Base-by-base conservation (phyloP, 2,329 filamentous ascomycete genomes). In the Tolypocladium cylindrosporum region DNA sequence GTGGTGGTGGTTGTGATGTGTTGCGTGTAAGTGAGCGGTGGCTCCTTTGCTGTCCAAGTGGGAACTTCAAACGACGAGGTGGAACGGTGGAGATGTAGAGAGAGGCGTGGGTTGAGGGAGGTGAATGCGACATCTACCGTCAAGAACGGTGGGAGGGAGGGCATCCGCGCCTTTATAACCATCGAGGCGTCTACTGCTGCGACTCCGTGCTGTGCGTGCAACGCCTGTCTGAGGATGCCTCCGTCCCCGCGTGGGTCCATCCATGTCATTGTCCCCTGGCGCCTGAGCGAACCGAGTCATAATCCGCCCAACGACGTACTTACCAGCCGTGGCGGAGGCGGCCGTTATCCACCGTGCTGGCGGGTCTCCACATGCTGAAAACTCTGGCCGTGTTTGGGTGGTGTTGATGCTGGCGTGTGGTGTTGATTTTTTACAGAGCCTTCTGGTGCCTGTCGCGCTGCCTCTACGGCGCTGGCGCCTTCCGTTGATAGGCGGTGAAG, bases 61-160 rank as follows among this genome's bases (percentile, higher is more conserved):
- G 55, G 53, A 42, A 31, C 45, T 48, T 48, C 45, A 31, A 8
- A 50, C 11, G 39, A 24, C 40, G 42, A 51, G 21, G 43, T 39
- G 50, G 41, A 55, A 43, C 9, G 45, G 56, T 57, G 60, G 57
- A 55, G 52, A 50, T n/a, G 31, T 31, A 24, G 21, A 54, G 42
- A 51, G 31, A 55, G 39, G 45, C 53, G 24, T 58, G 53, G 55
- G 19, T 64, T 57, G 61, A 58, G 60, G 58, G 58, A 62, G 60
- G 58, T 54, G 54, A 51, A 56, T 58, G 54, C 54, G 54, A 59
- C 52, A 43, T 62, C 64, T 72, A 74, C 72, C 72, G 72, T 74
- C 70, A 68, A 63, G 70, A 73, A 74, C 72, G 72, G 72, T 74
- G 70, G 70, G 68, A 68, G 70, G 69, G 68, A 68, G 64, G 60